Evolutionary conservation across 306 rosid species (phyloP).

Genomic region (Casuarina glauca): DNA sequence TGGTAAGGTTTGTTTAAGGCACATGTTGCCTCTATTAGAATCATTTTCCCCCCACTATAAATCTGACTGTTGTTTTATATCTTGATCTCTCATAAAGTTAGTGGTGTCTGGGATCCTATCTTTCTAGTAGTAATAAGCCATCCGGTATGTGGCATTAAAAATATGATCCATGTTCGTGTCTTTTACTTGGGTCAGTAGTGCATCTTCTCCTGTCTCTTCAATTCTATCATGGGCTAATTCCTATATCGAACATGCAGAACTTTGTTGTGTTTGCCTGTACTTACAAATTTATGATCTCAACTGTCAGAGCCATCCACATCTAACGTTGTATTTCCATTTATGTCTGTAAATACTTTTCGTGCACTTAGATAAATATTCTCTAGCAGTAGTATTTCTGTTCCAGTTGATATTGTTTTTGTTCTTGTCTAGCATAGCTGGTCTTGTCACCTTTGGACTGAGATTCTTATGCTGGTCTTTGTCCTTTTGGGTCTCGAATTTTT

Average conservation of each 20-base stretch:
- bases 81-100: neutral
- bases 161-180: neutral
- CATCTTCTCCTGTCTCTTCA: neutral
- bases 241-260: neutral
- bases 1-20: conserved; percentile 56
- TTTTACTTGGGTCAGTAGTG: neutral
- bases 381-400: neutral
- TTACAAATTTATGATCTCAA: neutral
- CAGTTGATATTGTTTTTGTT: neutral
- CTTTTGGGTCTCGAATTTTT: neutral
- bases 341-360: neutral
- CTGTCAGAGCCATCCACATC: neutral
- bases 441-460: neutral
- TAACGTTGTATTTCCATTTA: neutral
- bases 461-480: neutral
- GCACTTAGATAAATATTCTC: neutral
- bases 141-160: neutral
- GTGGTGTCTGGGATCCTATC: neutral
- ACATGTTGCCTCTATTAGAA: conserved; percentile 20
- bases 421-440: neutral
- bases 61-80: neutral
- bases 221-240: neutral
- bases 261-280: neutral
- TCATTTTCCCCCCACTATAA: neutral
- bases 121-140: neutral